phyloP scores from a whole-genome alignment of 2,329 filamentous ascomycete genomes.

The Penicillium sp. region DNA sequence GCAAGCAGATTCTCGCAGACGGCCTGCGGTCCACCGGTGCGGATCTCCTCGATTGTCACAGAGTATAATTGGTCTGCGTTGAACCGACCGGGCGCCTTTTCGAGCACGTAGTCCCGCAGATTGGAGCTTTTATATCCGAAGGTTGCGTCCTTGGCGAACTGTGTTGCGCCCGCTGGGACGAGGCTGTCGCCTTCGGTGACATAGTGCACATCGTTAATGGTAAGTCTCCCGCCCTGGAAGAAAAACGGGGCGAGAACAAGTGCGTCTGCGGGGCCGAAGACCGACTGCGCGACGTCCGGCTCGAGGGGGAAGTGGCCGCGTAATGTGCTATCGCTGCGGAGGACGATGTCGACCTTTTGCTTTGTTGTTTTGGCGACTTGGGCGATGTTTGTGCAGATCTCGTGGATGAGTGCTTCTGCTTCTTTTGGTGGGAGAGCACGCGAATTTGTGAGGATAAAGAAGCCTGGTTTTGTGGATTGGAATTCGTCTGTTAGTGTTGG shows the following conservation, averaged over 20 bases:
- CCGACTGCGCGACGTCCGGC: constrained; percentile 50
- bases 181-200: constrained; percentile 51
- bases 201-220: constrained; percentile 58
- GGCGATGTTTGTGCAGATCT: constrained; percentile 52
- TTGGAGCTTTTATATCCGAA: constrained; percentile 58
- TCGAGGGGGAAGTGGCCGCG: constrained; percentile 58
- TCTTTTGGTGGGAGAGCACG: constrained; percentile 52
- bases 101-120: constrained; percentile 51
- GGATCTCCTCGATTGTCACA: constrained; percentile 49
- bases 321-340: constrained; percentile 57
- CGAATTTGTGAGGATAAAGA: constrained; percentile 61
- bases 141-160: constrained; percentile 56
- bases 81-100: constrained; percentile 51
- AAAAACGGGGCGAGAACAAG: constrained; percentile 60
- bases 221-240: constrained; percentile 56
- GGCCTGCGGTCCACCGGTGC: constrained; percentile 43
- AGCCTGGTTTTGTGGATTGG: constrained; percentile 43
- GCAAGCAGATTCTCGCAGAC: constrained; percentile 43
- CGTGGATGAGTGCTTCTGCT: constrained; percentile 47
- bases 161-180: constrained; percentile 53
- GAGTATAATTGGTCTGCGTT: constrained; percentile 39
- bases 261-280: constrained; percentile 50
- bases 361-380: constrained; percentile 41
- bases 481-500: constrained; percentile 47
- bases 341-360: constrained; percentile 52